Percentiles rank a stretch among this genome's conserved stretches.
These are phyloP conservation scores for Alternaria consortialis DNA, from an alignment of 2,329 filamentous ascomycete genomes.

Conservation along the genomic window DNA sequence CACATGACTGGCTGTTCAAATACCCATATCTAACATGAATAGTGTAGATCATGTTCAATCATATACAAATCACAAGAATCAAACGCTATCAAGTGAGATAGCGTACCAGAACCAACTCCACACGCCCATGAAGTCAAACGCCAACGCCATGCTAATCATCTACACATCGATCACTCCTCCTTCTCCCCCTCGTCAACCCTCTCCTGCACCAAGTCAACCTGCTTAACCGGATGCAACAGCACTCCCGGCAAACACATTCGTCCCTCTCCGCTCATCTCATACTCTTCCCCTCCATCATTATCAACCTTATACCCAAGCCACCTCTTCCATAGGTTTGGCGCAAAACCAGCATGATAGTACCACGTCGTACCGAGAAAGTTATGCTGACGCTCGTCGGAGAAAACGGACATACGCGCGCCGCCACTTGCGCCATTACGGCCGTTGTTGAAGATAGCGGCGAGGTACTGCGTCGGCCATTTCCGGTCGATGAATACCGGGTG, in stretches of 20 bases:
- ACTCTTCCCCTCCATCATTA: conserved; percentile 57
- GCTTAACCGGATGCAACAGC: conserved; percentile 61
- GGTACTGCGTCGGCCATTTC: conserved; percentile 63
- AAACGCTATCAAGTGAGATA: not conserved
- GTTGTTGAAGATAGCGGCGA: conserved; percentile 65
- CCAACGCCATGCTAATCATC: not conserved
- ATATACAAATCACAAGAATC: conserved; percentile 9
- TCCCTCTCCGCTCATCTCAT: conserved; percentile 57
- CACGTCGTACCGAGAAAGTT: conserved; percentile 63
- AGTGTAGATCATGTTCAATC: not conserved
- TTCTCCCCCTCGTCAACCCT: conserved; percentile 1
- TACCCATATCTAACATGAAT: conserved; percentile 1
- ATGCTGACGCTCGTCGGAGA: conserved; percentile 61
- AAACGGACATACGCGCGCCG: conserved; percentile 59
- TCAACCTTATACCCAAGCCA: conserved; percentile 66
- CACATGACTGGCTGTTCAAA: not conserved
- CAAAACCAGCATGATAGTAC: conserved; percentile 63
- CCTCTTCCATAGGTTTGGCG: conserved; percentile 63
- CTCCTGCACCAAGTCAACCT: conserved; percentile 59
- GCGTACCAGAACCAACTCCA: not conserved
- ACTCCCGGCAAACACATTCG: conserved; percentile 60
- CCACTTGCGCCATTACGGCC: conserved; percentile 62
- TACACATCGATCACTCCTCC: not conserved
- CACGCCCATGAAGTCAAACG: conserved; percentile 1
- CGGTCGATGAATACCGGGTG: conserved; percentile 67